phyloP scores from a whole-genome alignment of 306 rosid genomes.

The Alnus rubra region DNA sequence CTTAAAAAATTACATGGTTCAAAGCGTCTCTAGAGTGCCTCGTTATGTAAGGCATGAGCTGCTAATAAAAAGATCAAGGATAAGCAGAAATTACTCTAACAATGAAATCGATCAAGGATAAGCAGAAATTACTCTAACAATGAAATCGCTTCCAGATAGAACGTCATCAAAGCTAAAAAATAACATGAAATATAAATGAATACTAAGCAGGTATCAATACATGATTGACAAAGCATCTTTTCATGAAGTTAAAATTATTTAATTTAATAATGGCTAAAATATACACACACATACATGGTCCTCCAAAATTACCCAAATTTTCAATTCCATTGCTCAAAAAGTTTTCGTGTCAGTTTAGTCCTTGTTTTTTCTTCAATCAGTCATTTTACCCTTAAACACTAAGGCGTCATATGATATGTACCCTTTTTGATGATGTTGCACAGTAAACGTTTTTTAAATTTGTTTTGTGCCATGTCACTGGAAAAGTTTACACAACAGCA shows the following conservation, averaged over 20 bases:
- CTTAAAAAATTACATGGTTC: neutral
- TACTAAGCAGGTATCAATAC: neutral
- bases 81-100: neutral
- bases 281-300: neutral
- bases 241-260: neutral
- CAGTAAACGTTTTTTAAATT: too few relatives aligned
- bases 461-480: neutral
- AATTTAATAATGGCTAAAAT: neutral
- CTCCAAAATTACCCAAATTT: neutral
- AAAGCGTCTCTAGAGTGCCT: neutral
- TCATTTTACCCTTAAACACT: too few relatives aligned
- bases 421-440: too few relatives aligned
- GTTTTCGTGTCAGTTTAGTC: neutral
- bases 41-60: neutral
- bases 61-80: neutral
- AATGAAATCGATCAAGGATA: neutral
- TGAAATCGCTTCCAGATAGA: neutral
- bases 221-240: neutral
- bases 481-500: neutral
- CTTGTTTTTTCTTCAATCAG: too few relatives aligned
- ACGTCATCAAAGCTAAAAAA: neutral
- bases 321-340: neutral
- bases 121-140: neutral
- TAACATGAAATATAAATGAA: neutral
- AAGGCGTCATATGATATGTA: too few relatives aligned